Base-by-base conservation (phyloP, 2,329 filamentous ascomycete species). In the Chaetomium olivaceum region DNA sequence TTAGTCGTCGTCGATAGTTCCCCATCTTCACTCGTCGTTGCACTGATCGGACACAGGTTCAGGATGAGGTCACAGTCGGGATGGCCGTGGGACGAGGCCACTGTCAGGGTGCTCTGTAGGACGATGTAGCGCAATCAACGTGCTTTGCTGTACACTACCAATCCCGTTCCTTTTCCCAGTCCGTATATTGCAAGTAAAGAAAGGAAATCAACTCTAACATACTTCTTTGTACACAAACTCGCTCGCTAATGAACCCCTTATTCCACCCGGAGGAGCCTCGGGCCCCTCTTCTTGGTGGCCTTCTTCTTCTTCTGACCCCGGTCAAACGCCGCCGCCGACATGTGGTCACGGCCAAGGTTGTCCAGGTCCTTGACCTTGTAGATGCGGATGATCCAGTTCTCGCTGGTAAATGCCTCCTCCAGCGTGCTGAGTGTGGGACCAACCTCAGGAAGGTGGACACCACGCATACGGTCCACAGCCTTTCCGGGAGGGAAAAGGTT, bases 361-460 rank as follows among this genome's bases (percentile, higher is more conserved):
- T 99, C 95, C 66, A 97, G 88, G 74, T 97, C 93, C 83, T 99
- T 99, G 81, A 99, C 95, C 85, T 99, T 99, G 86, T 97, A 99
- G 76, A 99, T 97, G 70, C 95, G 87, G 77, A 99, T 98, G 78
- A 99, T 99, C 95, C 95, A 99, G 85, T 99, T 99, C 84, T 99
- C 95, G 75, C 92, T 97, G 63, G 96, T 99, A 78, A 96, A 99
- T 11, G 95, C 95, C 81, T 99, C 95, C 77, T 99, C 95, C 56
- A 99, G 80, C 4, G 90, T 95, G 79, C 90, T 92, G 66, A 99
- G 89, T 67, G 91, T 86, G 9, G 95, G 95, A 1, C 92, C 90
- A 71, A 93, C 85, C 14, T 92, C 87, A n/a, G 95, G 96, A 60
- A 98, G 82, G 67, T 86, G 87, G 46, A 87, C 85, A 70, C 89